Base-by-base conservation (phyloP, 2,329 filamentous ascomycete species). In the Chaetothyriales sp. region DNA sequence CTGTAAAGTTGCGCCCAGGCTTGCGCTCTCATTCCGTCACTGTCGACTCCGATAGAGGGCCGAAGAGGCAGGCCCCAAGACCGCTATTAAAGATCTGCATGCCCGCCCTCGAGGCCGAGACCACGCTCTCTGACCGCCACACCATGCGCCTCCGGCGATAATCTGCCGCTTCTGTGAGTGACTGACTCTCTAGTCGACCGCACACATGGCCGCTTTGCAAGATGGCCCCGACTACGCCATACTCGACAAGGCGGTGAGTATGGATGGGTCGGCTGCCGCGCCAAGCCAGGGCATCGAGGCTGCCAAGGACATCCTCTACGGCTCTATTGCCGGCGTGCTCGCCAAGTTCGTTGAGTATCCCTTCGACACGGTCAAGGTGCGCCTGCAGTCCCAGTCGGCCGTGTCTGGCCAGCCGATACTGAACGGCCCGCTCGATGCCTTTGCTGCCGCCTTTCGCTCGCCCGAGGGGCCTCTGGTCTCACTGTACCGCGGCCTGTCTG, bases 261-360 rank as follows among this genome's bases (percentile, higher is more conserved):
- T 40, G 33, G 15, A 15, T 13, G 15, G 33, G 33, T 19, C 51
- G 20, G 2, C 33, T 15, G 50, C 52, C 33, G 54, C 56, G 15
- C 66, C 66, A 49, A 69, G 68, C 52, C 75, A 80, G 62, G 74
- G 74, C 48, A 60, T 75, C 28, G 84, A 92, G 63, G 86, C 87
- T 4, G 63, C 90, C 43, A 89, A 95, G 68, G 89, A 97, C 64
- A 80, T 98, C 51, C 65, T 83, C 9, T 97, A 88, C 67, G 92
- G 92, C 66, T 95, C 90, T 54, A 68, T 79, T 54, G 89, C 90
- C 51, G 92, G 92, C 55, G 80, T 94, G 54, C 82, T 87, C 37
- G 90, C 90, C 56, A 98, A 97, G 73, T 87, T 90, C 67, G 90
- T 98, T 65, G 92, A 98, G 68, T 98, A 95, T 67, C 92, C 92